Base-by-base conservation (phyloP, 2,329 filamentous ascomycete genomes). In the Scolecobasidium constrictum region DNA sequence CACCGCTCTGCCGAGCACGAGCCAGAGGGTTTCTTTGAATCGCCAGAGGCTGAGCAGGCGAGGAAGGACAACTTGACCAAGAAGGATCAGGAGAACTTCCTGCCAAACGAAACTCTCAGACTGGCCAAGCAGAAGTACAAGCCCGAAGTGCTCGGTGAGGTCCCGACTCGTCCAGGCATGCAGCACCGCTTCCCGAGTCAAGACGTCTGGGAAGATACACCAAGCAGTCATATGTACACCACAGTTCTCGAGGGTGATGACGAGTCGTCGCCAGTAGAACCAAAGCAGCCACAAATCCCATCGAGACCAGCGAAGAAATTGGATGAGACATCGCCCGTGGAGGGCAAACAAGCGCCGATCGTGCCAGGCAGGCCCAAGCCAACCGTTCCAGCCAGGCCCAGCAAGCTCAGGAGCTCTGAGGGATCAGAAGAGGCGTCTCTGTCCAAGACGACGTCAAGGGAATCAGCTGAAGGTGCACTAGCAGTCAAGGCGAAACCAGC, bases 201-300 rank as follows among this genome's bases (percentile, higher is more conserved):
- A 43, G 90, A 96, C 62, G 78, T 95, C 34, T 95, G 90, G 90
- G 90, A 96, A 64, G 90, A 96, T 59, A 80, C 77, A 0, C 90
- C 90, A 1, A 86, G 94, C 53, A 90, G 85, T 54, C 74, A 84
- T 45, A 73, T 83, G 49, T 73, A 93, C 16, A 78, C 87, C 54
- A 83, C 88, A 0, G 88, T 82, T 1, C 79, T 93, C 39, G 63
- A 58, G 46, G 53, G 7, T 11, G 19, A 38, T 28, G 35, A 35
- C 6, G 26, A 35, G 28, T 22, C 35, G n/a, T 17, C n/a, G 26
- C 13, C 38, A 5, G 43, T 44, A 7, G 35, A 36, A 17, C 7
- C 35, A 36, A 31, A 31, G 58, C 59, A 12, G 45, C 38, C 35
- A n/a, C 21, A 37, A 16, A 47, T 63, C 49, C 51, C 60, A 48